These are phyloP conservation scores for Byssochlamys sp. DNA, from an alignment of 2,329 filamentous ascomycete species.

Conservation along the genomic window DNA sequence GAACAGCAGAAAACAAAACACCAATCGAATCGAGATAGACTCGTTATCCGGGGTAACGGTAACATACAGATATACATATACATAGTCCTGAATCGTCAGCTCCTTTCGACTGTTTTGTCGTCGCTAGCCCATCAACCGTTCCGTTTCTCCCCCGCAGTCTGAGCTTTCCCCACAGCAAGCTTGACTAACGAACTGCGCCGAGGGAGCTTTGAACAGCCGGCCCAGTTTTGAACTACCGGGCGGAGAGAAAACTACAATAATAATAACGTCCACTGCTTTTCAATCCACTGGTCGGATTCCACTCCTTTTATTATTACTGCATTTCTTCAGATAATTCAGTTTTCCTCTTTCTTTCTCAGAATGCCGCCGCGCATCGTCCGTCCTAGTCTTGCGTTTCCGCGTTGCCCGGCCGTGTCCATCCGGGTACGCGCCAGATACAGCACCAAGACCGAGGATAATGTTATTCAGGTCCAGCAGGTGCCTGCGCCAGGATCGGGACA, in stretches of 20 bases:
- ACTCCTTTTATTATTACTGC: too few relatives aligned
- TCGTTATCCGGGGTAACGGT: background rate
- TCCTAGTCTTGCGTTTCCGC: constrained; percentile 1
- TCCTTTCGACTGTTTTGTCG: too few relatives aligned
- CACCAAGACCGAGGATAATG: constrained; percentile 23
- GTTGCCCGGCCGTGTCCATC: constrained; percentile 15
- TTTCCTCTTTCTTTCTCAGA: background rate
- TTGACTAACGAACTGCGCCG: background rate
- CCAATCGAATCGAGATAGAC: too few relatives aligned
- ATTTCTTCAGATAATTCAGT: too few relatives aligned
- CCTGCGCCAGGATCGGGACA: constrained; percentile 70
- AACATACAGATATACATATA: background rate
- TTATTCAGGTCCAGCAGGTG: constrained; percentile 61
- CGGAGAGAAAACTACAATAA: background rate
- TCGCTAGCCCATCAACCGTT: background rate
- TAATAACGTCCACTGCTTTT: background rate
- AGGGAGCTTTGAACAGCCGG: background rate
- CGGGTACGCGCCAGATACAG: constrained; percentile 25
- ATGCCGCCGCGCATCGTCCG: constrained; percentile 24
- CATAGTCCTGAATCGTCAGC: too few relatives aligned
- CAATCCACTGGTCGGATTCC: background rate
- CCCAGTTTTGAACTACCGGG: background rate
- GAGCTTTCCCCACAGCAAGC: background rate
- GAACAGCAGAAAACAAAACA: too few relatives aligned
- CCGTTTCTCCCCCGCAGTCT: background rate